Conservation (phyloP, 768 basidiomycete genomes). For the Boletellus sp. region DNA sequence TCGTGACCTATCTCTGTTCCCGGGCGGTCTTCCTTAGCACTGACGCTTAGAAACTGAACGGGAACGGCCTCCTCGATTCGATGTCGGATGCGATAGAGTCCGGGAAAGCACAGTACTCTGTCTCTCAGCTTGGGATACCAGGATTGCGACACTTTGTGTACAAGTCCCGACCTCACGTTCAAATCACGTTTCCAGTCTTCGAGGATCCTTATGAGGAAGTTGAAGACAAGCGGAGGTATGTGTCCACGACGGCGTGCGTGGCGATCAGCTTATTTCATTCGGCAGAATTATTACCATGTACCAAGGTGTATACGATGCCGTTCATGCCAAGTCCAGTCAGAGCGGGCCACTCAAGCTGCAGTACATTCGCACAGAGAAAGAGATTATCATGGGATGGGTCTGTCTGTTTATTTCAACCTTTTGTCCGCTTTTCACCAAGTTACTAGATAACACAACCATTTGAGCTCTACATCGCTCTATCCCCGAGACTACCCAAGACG, state of each 20-base stretch:
- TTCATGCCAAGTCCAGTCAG: conserved; percentile 88
- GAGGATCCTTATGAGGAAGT: conserved; percentile 77
- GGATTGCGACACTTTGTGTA: conserved; percentile 94
- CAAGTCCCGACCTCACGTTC: conserved; percentile 86
- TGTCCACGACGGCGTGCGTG: conserved; percentile 5
- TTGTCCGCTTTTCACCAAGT: neutral
- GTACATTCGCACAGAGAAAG: conserved; percentile 79
- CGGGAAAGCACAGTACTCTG: conserved; percentile 58
- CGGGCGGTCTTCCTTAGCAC: neutral
- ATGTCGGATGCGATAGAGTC: conserved; percentile 46
- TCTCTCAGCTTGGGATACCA: conserved; percentile 78
- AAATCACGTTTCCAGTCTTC: conserved; percentile 81
- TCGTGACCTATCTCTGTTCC: conserved; percentile 7
- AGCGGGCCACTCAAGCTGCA: conserved; percentile 79
- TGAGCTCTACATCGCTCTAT: conserved; percentile 83
- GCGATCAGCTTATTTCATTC: conserved; percentile 6
- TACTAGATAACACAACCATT: conserved; percentile 87
- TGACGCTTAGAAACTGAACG: conserved; percentile 53
- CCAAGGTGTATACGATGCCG: conserved; percentile 80
- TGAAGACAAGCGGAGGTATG: conserved; percentile 58
- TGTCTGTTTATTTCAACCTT: conserved; percentile 21
- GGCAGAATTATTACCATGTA: conserved; percentile 80
- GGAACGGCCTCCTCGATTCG: conserved; percentile 52
- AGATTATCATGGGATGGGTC: conserved; percentile 95
- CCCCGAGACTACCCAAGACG: conserved; percentile 82